These are phyloP conservation scores for Pachyrhizus erosus DNA, from an alignment of 306 rosid species.

Conservation along the genomic window DNA sequence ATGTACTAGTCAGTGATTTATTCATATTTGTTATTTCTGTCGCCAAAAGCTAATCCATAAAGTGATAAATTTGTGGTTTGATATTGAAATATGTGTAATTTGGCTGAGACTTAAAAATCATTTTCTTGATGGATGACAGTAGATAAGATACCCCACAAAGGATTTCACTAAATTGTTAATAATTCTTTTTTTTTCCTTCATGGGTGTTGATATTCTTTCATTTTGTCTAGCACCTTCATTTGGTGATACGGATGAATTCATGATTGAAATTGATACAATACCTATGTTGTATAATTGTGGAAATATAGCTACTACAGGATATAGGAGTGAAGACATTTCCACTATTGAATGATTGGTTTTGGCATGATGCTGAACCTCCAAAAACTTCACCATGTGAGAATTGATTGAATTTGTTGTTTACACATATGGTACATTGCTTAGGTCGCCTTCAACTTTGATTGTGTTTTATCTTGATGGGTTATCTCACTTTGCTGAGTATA, in stretches of 20 bases:
- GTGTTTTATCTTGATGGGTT: not conserved
- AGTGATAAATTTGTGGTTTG: slow-evolving; percentile 4
- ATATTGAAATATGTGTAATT: not conserved
- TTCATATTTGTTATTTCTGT: not conserved
- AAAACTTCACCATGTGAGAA: slow-evolving; percentile 3
- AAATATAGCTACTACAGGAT: not conserved
- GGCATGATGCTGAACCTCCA: not conserved
- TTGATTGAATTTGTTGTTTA: not conserved
- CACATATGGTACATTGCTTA: not conserved
- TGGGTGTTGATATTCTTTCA: not conserved
- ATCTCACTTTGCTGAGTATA: not conserved
- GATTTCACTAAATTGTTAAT: not conserved
- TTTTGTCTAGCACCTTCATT: not conserved
- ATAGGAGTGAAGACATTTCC: not conserved
- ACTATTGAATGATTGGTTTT: not conserved
- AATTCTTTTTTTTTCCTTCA: not conserved
- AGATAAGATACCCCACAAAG: not conserved
- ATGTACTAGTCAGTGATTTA: not conserved
- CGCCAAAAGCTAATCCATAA: not conserved
- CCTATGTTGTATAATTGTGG: not conserved
- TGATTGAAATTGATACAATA: not conserved
- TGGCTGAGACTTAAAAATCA: not conserved
- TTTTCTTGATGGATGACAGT: not conserved
- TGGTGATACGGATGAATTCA: not conserved
- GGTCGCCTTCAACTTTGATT: not conserved